Conservation (phyloP, 2,329 filamentous ascomycete genomes). For the Ilyonectria mors-panacis region DNA sequence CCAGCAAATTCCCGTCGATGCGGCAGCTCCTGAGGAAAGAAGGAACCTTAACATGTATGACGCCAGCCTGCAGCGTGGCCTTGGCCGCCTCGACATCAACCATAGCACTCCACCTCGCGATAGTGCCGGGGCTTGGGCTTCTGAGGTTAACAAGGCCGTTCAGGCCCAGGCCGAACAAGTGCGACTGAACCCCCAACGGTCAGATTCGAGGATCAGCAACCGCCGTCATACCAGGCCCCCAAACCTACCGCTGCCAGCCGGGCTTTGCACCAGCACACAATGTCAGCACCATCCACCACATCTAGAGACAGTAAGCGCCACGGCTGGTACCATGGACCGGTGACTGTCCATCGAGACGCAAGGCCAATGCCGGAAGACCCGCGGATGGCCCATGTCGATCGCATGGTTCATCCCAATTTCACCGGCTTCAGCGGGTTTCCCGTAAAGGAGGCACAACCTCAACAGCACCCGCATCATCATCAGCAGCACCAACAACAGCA, state of each 20-base stretch:
- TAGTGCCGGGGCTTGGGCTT: conserved; percentile 69
- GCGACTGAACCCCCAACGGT: conserved; percentile 65
- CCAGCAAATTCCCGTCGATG: conserved; percentile 47
- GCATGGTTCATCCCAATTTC: conserved; percentile 72
- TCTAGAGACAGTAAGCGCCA: conserved; percentile 75
- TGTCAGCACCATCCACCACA: conserved; percentile 71
- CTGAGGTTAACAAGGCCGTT: conserved; percentile 69
- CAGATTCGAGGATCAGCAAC: conserved; percentile 67
- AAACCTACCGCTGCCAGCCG: conserved; percentile 49
- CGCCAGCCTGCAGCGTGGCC: conserved; percentile 74
- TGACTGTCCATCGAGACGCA: conserved; percentile 56
- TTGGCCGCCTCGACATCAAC: conserved; percentile 77
- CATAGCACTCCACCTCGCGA: conserved; percentile 66
- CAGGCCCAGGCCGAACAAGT: conserved; percentile 68
- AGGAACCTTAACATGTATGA: conserved; percentile 74
- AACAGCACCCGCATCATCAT: conserved; percentile 49
- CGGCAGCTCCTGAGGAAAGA: conserved; percentile 60
- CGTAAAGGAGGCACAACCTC: conserved; percentile 49
- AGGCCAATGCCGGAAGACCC: conserved; percentile 48
- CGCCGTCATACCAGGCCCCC: conserved; percentile 51
- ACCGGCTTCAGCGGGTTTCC: conserved; percentile 68
- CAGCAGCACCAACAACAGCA: conserved; percentile 49
- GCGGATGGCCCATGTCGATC: conserved; percentile 64
- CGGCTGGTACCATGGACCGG: conserved; percentile 78
- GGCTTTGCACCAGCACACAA: conserved; percentile 68